Evolutionary conservation across 2,329 filamentous ascomycete species (phyloP), one percentile per base, ranked within the genome.

Genomic region (Fusarium heterosporum): DNA sequence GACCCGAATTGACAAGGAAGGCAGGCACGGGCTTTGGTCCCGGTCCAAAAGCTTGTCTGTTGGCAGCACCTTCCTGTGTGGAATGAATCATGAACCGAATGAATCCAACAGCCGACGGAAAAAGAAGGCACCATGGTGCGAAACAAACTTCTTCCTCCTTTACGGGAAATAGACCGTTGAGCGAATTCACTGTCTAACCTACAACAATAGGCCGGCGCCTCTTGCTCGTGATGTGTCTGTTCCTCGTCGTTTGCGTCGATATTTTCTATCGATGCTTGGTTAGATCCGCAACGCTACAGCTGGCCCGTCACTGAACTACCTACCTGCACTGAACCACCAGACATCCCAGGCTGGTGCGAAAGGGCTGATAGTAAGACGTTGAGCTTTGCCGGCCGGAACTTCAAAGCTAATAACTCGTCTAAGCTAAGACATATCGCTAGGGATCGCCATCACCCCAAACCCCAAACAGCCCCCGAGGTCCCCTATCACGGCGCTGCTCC

Each of bases 331-430:
- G 6, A 22, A 22, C 22, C 22, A 22, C 22, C 22, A 22, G 22
- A 22, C 22, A 22, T 22, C 22, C 22, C 22, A 43, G 62, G 56
- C 42, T 41, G 43, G 36, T 25, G 36, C 19, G 34, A 22, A 22
- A 67, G 57, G 51, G 56, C 43, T 54, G 62, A 61, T 64, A 34
- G 9, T 34, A 8, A 41, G 48, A 64, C 50, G 60, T 61, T 71
- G 66, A 58, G 54, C 47, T 55, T 68, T 72, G 70, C 68, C 66
- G 58, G 68, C 68, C 66, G 58, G 70, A 65, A 51, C 41, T 61
- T 46, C 29, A 49, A 39, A 68, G 48, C 66, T 57, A 40, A 54
- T 57, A 40, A 55, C 55, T 55, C n/a, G 55, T 57, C 50, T 28
- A 42, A 55, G 50, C 13, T 25, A 64, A 28, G 48, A 30, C 25